Evolutionary conservation across 768 basidiomycete genomes (phyloP), one percentile per base, ranked within the genome.

Genomic region (Asterophora parasitica): DNA sequence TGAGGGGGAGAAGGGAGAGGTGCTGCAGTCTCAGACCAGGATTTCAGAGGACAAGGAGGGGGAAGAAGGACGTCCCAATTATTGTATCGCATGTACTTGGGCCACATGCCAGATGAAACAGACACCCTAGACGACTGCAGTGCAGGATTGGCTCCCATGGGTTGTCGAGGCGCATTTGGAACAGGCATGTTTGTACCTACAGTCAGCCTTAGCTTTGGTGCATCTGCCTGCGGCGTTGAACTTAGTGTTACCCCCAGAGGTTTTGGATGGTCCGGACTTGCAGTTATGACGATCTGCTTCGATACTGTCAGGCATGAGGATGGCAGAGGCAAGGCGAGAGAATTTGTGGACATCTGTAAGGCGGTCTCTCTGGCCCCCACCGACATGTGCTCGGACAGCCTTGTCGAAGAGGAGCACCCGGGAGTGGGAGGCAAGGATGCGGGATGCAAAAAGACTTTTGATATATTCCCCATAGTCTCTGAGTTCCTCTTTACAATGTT

Each of bases 361-460:
- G 2, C 50, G 34, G 4, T 58, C 42, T 11, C 40, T 10, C 12
- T 48, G 46, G 26, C 48, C 34, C 6, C 46, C 39, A 1, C 20
- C 55, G 27, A 63, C 58, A 10, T 44, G 10, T 0, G 50, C 48
- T 4, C 62, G 42, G 15, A 65, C 49, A 0, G 63, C 61, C 10
- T 53, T 49, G 49, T 71, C 64, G 42, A 52, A 66, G 4, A 54
- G 15, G 46, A 70, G 54, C 52, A 70, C 31, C 27, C 42, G 13
- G 5, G 13, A 11, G 37, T 62, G 61, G 33, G 37, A 44, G 0
- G 37, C 8, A 0, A 15, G 13, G 2, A 9, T 5, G 1, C 50
- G 36, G 10, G 56, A 23, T 12, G 48, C 8, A 50, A 69, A 68
- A 1, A 62, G 37, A 0, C 46, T 38, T 5, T 34, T 32, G 46